phyloP scores from a whole-genome alignment of 1,284 basidiomycete genomes.

The Rhodotorula sp. region DNA sequence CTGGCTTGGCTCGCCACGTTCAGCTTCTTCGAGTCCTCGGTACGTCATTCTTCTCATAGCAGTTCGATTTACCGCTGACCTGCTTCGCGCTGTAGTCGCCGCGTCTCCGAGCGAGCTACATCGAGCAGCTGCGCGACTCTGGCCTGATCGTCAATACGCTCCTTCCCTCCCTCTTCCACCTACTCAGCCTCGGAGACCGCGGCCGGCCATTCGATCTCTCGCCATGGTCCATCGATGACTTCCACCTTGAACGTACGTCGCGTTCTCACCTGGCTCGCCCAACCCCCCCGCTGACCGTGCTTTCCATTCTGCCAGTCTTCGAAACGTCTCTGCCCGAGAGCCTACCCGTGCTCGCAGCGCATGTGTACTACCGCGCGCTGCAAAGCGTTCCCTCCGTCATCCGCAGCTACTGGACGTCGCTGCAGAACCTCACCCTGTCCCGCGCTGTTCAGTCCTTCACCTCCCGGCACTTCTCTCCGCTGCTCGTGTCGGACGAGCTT shows the following conservation, averaged over 20 bases:
- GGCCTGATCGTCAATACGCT: conserved; percentile 67
- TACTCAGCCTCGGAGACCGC: conserved; percentile 66
- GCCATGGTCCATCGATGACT: conserved; percentile 82
- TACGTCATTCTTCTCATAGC: conserved; percentile 53
- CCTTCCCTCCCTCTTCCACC: conserved; percentile 71
- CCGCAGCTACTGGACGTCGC: conserved; percentile 78
- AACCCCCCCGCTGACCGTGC: conserved; percentile 62
- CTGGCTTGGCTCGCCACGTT: conserved; percentile 87
- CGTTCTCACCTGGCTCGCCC: neutral
- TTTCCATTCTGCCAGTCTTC: conserved; percentile 44
- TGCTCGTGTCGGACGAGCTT: conserved; percentile 82
- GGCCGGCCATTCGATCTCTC: conserved; percentile 71
- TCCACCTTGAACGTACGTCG: conserved; percentile 71
- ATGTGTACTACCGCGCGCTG: conserved; percentile 83
- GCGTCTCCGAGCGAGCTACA: conserved; percentile 75
- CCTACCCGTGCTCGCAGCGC: conserved; percentile 73
- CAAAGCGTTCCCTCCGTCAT: conserved; percentile 78
- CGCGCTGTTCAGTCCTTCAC: conserved; percentile 75
- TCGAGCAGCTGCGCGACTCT: conserved; percentile 75
- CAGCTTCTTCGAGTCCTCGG: conserved; percentile 81
- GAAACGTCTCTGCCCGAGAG: conserved; percentile 48
- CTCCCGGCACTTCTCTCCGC: conserved; percentile 83
- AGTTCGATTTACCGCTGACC: neutral
- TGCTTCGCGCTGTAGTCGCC: conserved; percentile 61
- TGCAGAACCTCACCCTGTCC: conserved; percentile 85